Base-by-base conservation (phyloP, 345 rosid genomes). In the Brassica rapa region DNA sequence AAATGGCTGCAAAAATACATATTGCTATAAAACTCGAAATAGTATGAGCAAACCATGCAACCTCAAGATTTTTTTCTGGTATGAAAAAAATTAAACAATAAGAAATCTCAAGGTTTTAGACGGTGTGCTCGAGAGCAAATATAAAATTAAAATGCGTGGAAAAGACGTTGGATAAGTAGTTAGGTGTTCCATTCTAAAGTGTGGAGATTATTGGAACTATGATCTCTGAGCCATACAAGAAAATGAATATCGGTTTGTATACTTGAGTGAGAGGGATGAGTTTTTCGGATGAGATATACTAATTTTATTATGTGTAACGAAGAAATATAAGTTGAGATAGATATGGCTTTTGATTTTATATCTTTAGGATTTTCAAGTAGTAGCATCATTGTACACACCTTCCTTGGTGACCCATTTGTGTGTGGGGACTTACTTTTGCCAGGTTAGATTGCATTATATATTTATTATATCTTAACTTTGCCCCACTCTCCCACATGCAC, bases 401-500 rank as follows among this genome's bases (percentile, higher is more conserved):
- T 74, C 66, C 72, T 70, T 79, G 4, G 16, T n/a, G 74, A 74
- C 74, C 83, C 75, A 64, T 70, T 80, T 70, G 67, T 75, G 76
- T 73, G 74, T 73, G n/a, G 82, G 80, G 56, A 43, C 80, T 74
- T 67, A 43, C 80, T 74, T 67, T 73, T 79, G 80, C 76, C 83
- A 75, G 72, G 59, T 70, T 75, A 75, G 62, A 80, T 69, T 73
- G 37, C 70, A 73, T 65, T 74, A 55, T 66, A 56, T 32, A 37
- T 70, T 74, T 69, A 51, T 14, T 19, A 12, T 6, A 49, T 61
- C 69, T 63, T 62, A 30, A 63, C 72, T 71, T 33, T 75, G 64
- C 4, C 80, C 83, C 70, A 80, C 77, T 75, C 80, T 75, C 80
- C 80, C 83, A 80, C 80, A 75, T 75, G 77, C 77, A 75, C 59